Base-by-base conservation (phyloP, 208 protist genomes). In the Acanthamoeba royreba region DNA sequence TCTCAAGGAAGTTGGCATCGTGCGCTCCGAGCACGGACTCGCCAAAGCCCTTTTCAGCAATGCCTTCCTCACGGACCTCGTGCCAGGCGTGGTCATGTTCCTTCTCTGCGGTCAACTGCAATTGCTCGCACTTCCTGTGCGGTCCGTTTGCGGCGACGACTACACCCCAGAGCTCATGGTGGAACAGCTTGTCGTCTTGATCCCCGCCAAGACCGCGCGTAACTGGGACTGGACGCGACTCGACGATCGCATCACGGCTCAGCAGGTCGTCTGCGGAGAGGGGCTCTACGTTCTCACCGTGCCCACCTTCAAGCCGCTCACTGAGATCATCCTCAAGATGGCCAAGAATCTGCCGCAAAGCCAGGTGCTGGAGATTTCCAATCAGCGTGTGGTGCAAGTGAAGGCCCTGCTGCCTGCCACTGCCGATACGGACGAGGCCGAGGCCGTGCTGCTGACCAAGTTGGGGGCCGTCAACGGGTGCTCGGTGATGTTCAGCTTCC, bases 51-150 rank as follows among this genome's bases (percentile, higher is more conserved):
- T 93, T 0, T 33, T 74, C 85, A 93, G 79, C 79, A 25, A 85
- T 2, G 93, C 90, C 17, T 96, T 96, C 52, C 33, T 61, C 58
- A 83, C 40, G 31, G 93, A 94, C 43, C 38, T 94, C 33, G 63
- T 96, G 5, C 95, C 95, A 28, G 95, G 89, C 33, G 7, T 95
- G 15, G 95, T 94, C 0, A 96, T 96, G 95, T 35, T 28, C 31
- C 9, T 89, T 2, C n/a, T 96, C 42, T 92, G 95, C 43, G 85
- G 31, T 25, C 93, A 96, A 74, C 47, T 96, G 52, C 69, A 81
- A 58, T 55, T 95, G n/a, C 38, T 96, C 22, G 93, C 95, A 8
- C 28, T 74, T 4, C 93, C 93, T 17, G 35, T 95, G 7, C 1
- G 38, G 63, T 74, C 55, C 25, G 19, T 38, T 1, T 19, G 72